Percentiles rank a stretch among this genome's conserved stretches.
phyloP scores from a whole-genome alignment of 1,139 yeast species.

The Suhomyces bokatorum region DNA sequence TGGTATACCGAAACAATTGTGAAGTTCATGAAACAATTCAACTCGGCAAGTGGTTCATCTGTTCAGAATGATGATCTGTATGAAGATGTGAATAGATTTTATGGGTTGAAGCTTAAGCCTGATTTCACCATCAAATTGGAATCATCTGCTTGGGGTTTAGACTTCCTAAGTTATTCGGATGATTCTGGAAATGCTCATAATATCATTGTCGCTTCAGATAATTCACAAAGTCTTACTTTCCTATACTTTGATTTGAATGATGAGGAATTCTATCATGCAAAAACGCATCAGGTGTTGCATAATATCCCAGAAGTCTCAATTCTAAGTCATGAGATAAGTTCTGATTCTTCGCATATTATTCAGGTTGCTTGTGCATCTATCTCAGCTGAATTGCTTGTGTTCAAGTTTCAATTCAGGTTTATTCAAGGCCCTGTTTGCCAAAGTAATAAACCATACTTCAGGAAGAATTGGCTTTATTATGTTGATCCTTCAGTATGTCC shows the following conservation, averaged over 20 bases:
- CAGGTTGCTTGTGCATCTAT: constrained; percentile 46
- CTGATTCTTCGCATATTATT: constrained; percentile 21
- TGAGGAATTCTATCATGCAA: constrained; percentile 32
- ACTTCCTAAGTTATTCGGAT: constrained; percentile 29
- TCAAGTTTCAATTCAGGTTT: constrained; percentile 34
- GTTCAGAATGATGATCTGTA: constrained; percentile 3
- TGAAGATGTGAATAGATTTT: constrained; percentile 13
- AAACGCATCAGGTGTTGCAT: constrained; percentile 49
- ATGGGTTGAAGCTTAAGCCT: constrained; percentile 30
- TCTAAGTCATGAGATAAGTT: constrained; percentile 23
- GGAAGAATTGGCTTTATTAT: constrained; percentile 21
- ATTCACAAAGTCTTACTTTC: constrained; percentile 49
- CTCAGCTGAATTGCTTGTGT: constrained; percentile 47
- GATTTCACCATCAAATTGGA: constrained; percentile 39
- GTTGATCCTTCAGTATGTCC: constrained; percentile 34
- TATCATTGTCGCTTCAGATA: constrained; percentile 57
- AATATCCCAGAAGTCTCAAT: constrained; percentile 62
- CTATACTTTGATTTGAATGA: constrained; percentile 35
- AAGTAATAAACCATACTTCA: constrained; percentile 20
- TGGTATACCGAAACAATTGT: constrained; percentile 39
- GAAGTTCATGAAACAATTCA: constrained; percentile 18
- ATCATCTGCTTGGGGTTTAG: constrained; percentile 69
- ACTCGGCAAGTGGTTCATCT: not conserved
- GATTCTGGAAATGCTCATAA: constrained; percentile 28
- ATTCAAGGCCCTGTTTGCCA: constrained; percentile 31